Evolutionary conservation across 106 monocot genomes (phyloP), one percentile per base, ranked within the genome.

Genomic region (Gastrodia elata): DNA sequence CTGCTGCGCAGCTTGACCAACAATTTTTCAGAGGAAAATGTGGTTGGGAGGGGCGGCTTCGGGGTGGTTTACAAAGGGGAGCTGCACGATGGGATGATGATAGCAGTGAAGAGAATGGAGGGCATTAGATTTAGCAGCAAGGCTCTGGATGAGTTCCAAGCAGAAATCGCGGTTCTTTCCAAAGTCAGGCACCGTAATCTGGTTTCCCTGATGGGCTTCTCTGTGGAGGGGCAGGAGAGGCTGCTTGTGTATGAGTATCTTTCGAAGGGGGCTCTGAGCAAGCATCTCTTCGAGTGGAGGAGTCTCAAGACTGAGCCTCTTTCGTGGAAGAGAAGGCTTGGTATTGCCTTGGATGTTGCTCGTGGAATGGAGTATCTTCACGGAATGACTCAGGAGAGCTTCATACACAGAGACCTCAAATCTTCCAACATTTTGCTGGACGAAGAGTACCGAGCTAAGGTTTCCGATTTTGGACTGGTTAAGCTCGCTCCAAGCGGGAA

Each of bases 21-120:
- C 1, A 79, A 82, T 61, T 87, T 87, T 65, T 68, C 87, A 5
- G 33, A 76, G 0, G 84, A 83, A 25, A 87, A 87, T 75, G 87
- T 84, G 55, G 71, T 87, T 30, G 87, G 87, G 2, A 71, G 87
- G 43, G 87, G 87, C 15, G 84, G 87, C 16, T 87, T 87, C 24
- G 87, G 87, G 10, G 84, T 84, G 8, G 87, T 87, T 67, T 87
- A 87, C 65, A 84, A 80, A 38, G 87, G 87, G 39, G 77, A 71
- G 65, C 40, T 87, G 38, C 41, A 81, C 26, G 87, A 84, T 76
- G 87, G 87, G 25, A 82, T 82, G n/a, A 71, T 74, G 71, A 79
- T 87, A 24, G 87, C 87, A 6, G 87, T 84, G 15, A 87, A 87
- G 70, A 78, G 87, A 74, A 87, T 87, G 87, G 84, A 82, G 74